Evolutionary conservation across 2,329 filamentous ascomycete genomes (phyloP), one percentile per base, ranked within the genome.

Genomic region (Sodiomyces alkalinus): DNA sequence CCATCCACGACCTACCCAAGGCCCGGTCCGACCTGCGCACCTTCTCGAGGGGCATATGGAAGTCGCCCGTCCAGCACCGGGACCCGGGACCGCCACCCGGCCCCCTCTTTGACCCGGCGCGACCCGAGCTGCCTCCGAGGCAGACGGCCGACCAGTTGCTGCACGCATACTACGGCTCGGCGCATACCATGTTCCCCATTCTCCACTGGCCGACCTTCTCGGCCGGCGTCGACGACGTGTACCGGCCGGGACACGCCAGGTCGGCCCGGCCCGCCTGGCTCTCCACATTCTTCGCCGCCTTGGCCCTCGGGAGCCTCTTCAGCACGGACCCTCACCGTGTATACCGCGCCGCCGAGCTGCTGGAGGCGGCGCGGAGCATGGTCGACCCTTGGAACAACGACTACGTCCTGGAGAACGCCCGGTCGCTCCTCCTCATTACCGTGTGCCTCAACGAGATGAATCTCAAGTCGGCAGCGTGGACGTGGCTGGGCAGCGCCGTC

Each of bases 201-300:
- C 45, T 96, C 7, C 82, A 96, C 49, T 92, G 86, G 80, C 80
- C 82, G 2, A 79, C 69, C 0, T 92, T 96, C 42, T 64, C 77
- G 41, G 63, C 68, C 26, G 69, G 79, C 28, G 79, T 87, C 35
- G 81, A 92, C 32, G 64, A 72, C 7, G 60, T 92, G 6, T 93
- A 93, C 51, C 68, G 68, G 31, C 55, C 58, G 22, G 68, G 72
- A 4, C 68, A 66, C 23, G 59, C 79, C 12, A 58, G 67, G 17
- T 66, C 68, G 4, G 60, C 71, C 6, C 60, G 77, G 1, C 64
- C 72, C 11, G 71, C 76, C 19, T 93, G 82, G 74, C 62, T 79
- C 19, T 76, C 82, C 3, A 61, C 90, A 13, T 77, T 94, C 41
- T 93, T 86, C 44, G 73, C 76, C 2, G 73, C 93, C 3, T 60